Conservation (phyloP, 768 basidiomycete genomes). For the Favolaschia claudopus region DNA sequence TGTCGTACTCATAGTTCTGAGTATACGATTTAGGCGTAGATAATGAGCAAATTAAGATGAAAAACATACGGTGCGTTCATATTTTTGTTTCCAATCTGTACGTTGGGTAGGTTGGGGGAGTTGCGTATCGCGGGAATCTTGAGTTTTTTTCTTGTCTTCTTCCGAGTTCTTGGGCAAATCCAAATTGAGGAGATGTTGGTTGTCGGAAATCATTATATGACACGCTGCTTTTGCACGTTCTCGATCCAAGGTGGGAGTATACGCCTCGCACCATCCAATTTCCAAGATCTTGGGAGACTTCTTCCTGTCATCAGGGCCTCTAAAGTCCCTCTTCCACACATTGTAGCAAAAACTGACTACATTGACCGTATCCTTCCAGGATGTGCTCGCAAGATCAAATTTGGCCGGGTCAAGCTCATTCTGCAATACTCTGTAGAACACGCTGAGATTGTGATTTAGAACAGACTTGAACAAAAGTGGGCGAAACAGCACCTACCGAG, state of each 20-base stretch:
- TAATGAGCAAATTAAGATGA: no score
- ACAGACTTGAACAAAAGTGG: not conserved
- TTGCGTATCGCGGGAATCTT: no score
- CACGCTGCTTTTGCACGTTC: not conserved
- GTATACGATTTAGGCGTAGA: no score
- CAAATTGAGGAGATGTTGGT: no score
- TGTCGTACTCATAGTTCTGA: slow-evolving; percentile 1
- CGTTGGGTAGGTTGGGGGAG: no score
- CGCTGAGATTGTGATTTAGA: not conserved
- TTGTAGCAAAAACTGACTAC: slow-evolving; percentile 16
- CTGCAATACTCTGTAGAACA: slow-evolving; percentile 9
- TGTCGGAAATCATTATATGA: not conserved
- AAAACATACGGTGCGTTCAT: no score
- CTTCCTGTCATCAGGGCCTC: not conserved
- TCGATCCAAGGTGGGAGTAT: not conserved
- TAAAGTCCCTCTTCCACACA: not conserved
- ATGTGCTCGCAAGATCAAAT: not conserved
- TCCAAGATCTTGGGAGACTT: slow-evolving; percentile 7
- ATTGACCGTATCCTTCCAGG: slow-evolving; percentile 7
- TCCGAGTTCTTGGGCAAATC: no score
- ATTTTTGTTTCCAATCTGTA: no score
- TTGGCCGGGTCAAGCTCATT: not conserved
- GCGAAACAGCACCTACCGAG: slow-evolving; percentile 8
- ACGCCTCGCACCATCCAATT: slow-evolving; percentile 12
- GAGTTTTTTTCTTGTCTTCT: no score